Base-by-base conservation (phyloP, 768 basidiomycete species). In the Mycena chlorophos region DNA sequence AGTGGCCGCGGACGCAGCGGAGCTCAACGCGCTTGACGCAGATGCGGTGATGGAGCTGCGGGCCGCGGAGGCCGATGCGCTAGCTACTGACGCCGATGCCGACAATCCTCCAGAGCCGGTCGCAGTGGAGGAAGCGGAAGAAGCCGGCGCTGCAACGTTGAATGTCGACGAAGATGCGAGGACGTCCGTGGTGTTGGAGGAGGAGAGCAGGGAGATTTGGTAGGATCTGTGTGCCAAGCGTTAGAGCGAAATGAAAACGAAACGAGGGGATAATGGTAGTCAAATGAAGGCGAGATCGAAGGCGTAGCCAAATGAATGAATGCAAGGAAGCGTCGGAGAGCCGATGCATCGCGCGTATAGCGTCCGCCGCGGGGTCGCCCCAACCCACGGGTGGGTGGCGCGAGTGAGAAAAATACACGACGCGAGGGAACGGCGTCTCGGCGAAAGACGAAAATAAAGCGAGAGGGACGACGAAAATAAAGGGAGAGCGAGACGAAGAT, bases 161-260 rank as follows among this genome's bases (percentile, higher is more conserved):
- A 46, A 54, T 5, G 57, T 51, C 31, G 34, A 27, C 6, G 48
- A 50, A 13, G 25, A 28, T 5, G 49, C 49, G 49, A 50, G 28
- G 31, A 29, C n/a, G 49, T 26, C 19, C 20, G 26, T n/a, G 16
- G 29, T 12, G 6, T 12, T 31, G 17, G 49, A 30, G 49, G 29
- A 20, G 49, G n/a, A n/a, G 26, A 50, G 28, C 27, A 50, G 34
- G 5, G 28, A 16, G 5, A 50, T 17, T 1, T 19, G 17, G 49
- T 50, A 50, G 22, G 49, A 50, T 34, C 49, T 50, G 27, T 29
- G 48, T 17, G 48, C 28, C 28, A 31, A 28, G 12, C 12, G 26
- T 13, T 28, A 8, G 20, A 12, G 19, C 19, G 13, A 27, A 25
- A 25, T n/a, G n/a, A n/a, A n/a, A n/a, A n/a, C n/a, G n/a, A n/a